Evolutionary conservation across 306 rosid species (phyloP).

Genomic region (Medicago ruthenica): DNA sequence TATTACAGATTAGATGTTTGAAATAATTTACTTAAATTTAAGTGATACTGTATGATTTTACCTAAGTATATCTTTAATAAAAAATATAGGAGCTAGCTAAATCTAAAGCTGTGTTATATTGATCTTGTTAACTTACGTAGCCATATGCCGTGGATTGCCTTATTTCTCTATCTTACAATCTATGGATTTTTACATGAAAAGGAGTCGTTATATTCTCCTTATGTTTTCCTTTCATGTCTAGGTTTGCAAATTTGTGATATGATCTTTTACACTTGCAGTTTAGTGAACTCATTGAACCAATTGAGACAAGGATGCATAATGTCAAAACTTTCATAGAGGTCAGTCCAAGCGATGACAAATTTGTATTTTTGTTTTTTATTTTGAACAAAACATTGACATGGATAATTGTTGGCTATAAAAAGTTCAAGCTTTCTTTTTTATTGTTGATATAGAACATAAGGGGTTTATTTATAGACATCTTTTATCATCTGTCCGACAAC

Average conservation of each 20-base stretch:
- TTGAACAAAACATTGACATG: neutral
- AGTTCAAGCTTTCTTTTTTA: slow-evolving; percentile 22
- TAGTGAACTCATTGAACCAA: slow-evolving; percentile 77
- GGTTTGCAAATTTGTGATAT: neutral
- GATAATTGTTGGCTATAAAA: slow-evolving; percentile 17
- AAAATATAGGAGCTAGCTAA: slow-evolving; percentile 2
- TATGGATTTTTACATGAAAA: slow-evolving; percentile 13
- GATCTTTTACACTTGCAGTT: slow-evolving; percentile 57
- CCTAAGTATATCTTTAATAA: slow-evolving; percentile 6
- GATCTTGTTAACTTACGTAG: slow-evolving; percentile 14
- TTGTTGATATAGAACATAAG: slow-evolving; percentile 32
- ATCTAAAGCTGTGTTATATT: slow-evolving; percentile 11
- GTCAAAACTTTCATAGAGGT: slow-evolving; percentile 84
- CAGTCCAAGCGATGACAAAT: neutral
- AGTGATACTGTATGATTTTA: neutral
- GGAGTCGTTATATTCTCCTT: neutral
- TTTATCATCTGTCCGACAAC: slow-evolving; percentile 28
- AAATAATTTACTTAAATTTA: slow-evolving; percentile 18
- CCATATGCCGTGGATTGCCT: slow-evolving; percentile 4
- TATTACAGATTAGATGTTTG: slow-evolving; percentile 3
- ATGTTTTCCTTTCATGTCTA: slow-evolving; percentile 23
- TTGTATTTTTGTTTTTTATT: neutral
- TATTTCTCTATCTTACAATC: slow-evolving; percentile 24
- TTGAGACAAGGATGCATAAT: slow-evolving; percentile 71
- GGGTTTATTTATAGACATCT: slow-evolving; percentile 9